These are phyloP conservation scores for Phytophthora foliorum DNA, from an alignment of 352 stramenopile genomes.

Conservation along the genomic window DNA sequence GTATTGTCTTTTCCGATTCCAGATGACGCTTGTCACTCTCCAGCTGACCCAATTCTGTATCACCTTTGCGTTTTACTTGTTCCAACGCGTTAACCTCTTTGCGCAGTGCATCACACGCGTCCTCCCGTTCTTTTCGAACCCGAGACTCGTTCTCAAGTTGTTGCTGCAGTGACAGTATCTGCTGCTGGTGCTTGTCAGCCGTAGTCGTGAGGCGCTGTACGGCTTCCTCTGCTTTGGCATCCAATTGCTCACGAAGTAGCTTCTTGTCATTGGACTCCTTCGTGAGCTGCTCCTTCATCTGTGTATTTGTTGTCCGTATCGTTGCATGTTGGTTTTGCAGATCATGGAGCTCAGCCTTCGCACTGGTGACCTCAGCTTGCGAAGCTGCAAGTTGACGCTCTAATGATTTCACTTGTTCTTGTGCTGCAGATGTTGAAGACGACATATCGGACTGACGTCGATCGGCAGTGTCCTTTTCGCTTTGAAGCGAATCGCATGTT, in stretches of 20 bases:
- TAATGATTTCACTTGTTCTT: slow-evolving; percentile 27
- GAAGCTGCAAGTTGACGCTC: slow-evolving; percentile 22
- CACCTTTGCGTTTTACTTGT: slow-evolving; percentile 32
- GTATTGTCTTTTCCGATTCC: slow-evolving; percentile 43
- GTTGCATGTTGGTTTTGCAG: slow-evolving; percentile 43
- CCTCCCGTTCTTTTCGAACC: slow-evolving; percentile 32
- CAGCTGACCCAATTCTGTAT: slow-evolving; percentile 35
- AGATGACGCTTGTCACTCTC: slow-evolving; percentile 52
- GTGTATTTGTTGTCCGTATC: slow-evolving; percentile 37
- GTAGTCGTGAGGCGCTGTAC: slow-evolving; percentile 2
- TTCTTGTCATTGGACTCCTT: slow-evolving; percentile 62
- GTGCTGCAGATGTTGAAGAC: slow-evolving; percentile 3
- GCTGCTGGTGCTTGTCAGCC: slow-evolving; percentile 21
- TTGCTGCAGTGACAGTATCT: slow-evolving; percentile 25
- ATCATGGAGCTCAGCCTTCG: slow-evolving; percentile 38
- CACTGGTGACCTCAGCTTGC: slow-evolving; percentile 21
- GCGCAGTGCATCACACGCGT: slow-evolving; percentile 30
- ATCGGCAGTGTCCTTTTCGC: slow-evolving; percentile 19
- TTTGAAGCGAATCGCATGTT: slow-evolving; percentile 24
- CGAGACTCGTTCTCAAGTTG: slow-evolving; percentile 30
- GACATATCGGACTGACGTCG: slow-evolving; percentile 3
- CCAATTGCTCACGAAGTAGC: slow-evolving; percentile 40
- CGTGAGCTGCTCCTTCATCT: slow-evolving; percentile 53
- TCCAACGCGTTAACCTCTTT: slow-evolving; percentile 38
- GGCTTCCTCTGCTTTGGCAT: slow-evolving; percentile 20